Evolutionary conservation across 2,329 filamentous ascomycete species (phyloP).

Genomic region (Phyllosticta citribraziliensis): DNA sequence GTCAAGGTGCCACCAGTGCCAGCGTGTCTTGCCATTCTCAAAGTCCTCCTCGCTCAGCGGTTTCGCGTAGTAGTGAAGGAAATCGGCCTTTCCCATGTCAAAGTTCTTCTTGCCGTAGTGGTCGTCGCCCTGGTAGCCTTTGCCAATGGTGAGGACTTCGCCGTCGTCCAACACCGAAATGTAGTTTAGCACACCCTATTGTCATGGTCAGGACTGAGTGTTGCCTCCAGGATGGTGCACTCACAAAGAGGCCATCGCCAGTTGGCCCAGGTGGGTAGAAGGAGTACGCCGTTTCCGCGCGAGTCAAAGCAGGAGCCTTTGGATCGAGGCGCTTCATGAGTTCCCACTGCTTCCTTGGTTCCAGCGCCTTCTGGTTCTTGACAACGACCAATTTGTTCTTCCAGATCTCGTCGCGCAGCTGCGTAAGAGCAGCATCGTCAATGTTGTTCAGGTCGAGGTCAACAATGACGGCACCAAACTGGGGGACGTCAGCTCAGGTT

Average conservation of each 20-base stretch:
- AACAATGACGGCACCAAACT: constrained; percentile 20
- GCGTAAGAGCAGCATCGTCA: constrained; percentile 28
- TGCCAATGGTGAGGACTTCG: background rate
- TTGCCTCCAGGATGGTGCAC: background rate
- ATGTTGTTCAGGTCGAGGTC: constrained; percentile 31
- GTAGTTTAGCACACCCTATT: background rate
- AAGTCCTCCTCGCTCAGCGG: constrained; percentile 11
- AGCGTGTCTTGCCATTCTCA: constrained; percentile 11
- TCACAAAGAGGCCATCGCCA: constrained; percentile 5
- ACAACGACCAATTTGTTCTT: constrained; percentile 36
- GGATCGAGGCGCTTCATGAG: constrained; percentile 36
- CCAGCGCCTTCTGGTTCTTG: constrained; percentile 33
- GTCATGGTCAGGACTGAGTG: background rate
- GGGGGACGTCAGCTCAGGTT: background rate
- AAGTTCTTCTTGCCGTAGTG: background rate
- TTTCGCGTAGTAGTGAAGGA: background rate
- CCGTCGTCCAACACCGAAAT: background rate
- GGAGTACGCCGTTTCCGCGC: constrained; percentile 32
- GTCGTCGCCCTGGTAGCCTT: constrained; percentile 1
- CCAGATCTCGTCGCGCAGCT: constrained; percentile 33
- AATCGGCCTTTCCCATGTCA: background rate
- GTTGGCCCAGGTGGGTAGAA: constrained; percentile 30
- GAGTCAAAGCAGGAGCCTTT: constrained; percentile 31
- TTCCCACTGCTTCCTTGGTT: constrained; percentile 37
- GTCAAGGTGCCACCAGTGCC: constrained; percentile 12